Evolutionary conservation across 257 asterid genomes (phyloP), one percentile per base, ranked within the genome.

Genomic region (Solanum chaucha): DNA sequence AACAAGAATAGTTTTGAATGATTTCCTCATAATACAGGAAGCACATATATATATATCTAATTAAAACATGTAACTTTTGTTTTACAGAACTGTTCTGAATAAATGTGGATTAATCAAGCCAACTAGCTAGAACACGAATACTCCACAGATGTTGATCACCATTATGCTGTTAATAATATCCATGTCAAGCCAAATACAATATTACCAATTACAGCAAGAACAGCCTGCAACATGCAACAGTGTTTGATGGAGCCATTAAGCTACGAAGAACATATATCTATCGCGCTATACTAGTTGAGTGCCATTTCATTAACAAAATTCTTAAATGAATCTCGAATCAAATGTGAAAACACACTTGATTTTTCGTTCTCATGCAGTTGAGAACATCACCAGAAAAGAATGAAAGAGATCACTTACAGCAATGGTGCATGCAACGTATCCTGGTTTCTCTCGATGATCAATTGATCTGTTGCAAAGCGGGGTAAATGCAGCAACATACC

Each of bases 401-500:
- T 2, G 41, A 73, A 71, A 86, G 73, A 84, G 81, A 89, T 70
- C 35, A 87, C 98, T 96, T 92, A 96, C 99, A 71, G 98, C 98
- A 48, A 96, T 85, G 11, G 95, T 89, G 87, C 92, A 89, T 88
- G 95, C 91, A 59, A 95, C 88, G n/a, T 94, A 94, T 86, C 98
- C 98, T 1, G 99, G 92, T 89, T 96, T 96, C 92, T 96, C 99
- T 58, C 98, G 98, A 84, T 92, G 96, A 85, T 96, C 98, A 82
- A 95, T 34, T 87, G 44, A 17, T 48, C 92, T 94, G 87, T 96
- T 92, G 87, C 94, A 93, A 34, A 93, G 71, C 51, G 94, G 87
- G 88, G 94, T 83, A 86, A 96, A 84, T 30, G 92, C 97, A 26
- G 91, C 99, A 75, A 93, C 19, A 75, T 94, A 95, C 98, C 99